phyloP scores from a whole-genome alignment of 192 early-diverging fungal genomes.

The Rhizophagus sp. region DNA sequence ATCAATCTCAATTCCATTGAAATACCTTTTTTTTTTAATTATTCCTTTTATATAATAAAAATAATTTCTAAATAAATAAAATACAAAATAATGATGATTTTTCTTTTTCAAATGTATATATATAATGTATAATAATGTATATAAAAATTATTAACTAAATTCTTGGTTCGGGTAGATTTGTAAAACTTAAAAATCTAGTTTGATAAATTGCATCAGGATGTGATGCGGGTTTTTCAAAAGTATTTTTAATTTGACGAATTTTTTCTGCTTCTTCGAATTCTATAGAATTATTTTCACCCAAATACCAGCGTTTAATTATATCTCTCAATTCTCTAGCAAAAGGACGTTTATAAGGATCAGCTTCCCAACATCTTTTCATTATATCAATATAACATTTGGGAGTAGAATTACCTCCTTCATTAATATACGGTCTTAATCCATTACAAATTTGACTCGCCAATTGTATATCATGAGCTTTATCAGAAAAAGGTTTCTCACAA shows the following conservation, averaged over 20 bases:
- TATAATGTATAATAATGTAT: too few species aligned
- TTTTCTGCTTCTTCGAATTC: neutral
- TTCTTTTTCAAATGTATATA: too few species aligned
- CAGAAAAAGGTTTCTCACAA: slow-evolving; percentile 35
- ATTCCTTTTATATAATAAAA: too few species aligned
- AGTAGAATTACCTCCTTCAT: neutral
- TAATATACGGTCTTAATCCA: neutral
- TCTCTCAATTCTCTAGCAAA: slow-evolving; percentile 41
- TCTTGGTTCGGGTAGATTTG: neutral
- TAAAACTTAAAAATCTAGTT: neutral
- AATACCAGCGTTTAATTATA: neutral
- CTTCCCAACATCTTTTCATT: slow-evolving; percentile 20
- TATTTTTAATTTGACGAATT: neutral
- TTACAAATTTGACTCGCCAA: neutral
- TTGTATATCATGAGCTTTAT: slow-evolving; percentile 1
- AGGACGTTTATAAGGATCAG: slow-evolving; percentile 22
- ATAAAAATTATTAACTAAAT: neutral
- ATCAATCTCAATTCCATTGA: too few species aligned
- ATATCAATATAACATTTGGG: neutral
- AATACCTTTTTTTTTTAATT: too few species aligned
- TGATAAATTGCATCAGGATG: slow-evolving; percentile 1
- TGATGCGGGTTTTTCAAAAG: neutral
- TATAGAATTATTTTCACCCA: neutral
- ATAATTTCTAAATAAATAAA: too few species aligned
- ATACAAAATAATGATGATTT: too few species aligned